These are phyloP conservation scores for Agrocybe praecox DNA, from an alignment of 768 basidiomycete genomes.

Conservation along the genomic window DNA sequence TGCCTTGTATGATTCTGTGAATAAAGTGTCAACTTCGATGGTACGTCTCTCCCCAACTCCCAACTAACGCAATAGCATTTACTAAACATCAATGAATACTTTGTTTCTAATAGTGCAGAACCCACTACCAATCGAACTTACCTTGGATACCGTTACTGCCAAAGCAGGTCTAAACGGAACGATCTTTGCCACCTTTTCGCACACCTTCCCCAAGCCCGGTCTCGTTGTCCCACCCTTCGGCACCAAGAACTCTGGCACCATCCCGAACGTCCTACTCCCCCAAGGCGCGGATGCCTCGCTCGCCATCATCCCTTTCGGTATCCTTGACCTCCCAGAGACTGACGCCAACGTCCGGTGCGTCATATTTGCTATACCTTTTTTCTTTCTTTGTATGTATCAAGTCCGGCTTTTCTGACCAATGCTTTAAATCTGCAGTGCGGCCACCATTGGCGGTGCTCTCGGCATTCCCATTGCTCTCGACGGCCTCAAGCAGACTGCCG, in stretches of 20 bases:
- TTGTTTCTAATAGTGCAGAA: slow-evolving; percentile 36
- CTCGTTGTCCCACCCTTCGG: slow-evolving; percentile 52
- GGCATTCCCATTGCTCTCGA: slow-evolving; percentile 36
- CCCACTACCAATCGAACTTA: slow-evolving; percentile 47
- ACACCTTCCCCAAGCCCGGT: slow-evolving; percentile 54
- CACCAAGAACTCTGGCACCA: slow-evolving; percentile 59
- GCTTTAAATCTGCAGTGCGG: slow-evolving; percentile 22
- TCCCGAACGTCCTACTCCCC: slow-evolving; percentile 57
- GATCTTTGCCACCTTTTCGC: slow-evolving; percentile 59
- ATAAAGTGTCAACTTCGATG: slow-evolving; percentile 37
- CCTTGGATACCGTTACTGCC: slow-evolving; percentile 42
- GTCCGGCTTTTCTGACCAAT: background rate
- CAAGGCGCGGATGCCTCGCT: slow-evolving; percentile 53
- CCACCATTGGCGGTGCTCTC: slow-evolving; percentile 30
- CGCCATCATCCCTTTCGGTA: slow-evolving; percentile 53
- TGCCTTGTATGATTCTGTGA: background rate
- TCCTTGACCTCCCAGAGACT: slow-evolving; percentile 49
- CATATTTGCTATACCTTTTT: background rate
- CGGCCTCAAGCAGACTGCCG: slow-evolving; percentile 34
- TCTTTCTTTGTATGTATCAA: background rate
- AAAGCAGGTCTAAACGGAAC: slow-evolving; percentile 54
- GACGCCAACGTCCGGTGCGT: slow-evolving; percentile 41
- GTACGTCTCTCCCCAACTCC: slow-evolving; percentile 14
- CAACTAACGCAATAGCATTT: no score
- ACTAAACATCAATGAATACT: background rate